These are phyloP conservation scores for Aureobasidium leucospermi DNA, from an alignment of 2,329 filamentous ascomycete genomes.

Conservation along the genomic window DNA sequence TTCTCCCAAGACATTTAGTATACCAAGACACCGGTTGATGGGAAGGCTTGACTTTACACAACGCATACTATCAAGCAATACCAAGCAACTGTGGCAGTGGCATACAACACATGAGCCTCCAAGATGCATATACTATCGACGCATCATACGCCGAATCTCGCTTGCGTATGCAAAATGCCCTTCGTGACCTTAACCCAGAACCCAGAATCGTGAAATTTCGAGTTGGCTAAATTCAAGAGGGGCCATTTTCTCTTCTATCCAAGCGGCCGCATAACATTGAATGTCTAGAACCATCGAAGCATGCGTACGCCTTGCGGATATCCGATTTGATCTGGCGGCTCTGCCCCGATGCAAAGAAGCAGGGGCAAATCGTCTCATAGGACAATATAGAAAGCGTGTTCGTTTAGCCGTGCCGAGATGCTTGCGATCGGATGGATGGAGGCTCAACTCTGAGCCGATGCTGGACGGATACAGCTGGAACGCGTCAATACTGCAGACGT, in stretches of 20 bases:
- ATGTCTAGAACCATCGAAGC: not conserved
- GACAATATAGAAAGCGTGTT: not conserved
- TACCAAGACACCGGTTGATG: not conserved
- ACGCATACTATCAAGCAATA: not conserved
- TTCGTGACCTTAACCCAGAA: not conserved
- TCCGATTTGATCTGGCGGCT: not conserved
- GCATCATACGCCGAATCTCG: no score
- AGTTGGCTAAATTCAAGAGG: conserved; percentile 9
- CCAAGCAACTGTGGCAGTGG: not conserved
- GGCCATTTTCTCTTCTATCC: not conserved
- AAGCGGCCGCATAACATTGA: not conserved
- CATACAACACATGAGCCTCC: not conserved
- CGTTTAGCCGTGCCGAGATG: conserved; percentile 2
- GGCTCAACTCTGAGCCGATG: not conserved
- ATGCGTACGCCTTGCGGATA: not conserved
- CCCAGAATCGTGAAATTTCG: not conserved
- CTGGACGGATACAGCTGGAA: not conserved
- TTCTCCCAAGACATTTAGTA: not conserved
- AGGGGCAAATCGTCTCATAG: not conserved
- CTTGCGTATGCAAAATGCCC: not conserved
- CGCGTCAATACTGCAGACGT: not conserved
- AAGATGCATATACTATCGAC: not conserved
- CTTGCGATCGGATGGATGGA: not conserved
- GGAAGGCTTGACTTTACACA: not conserved
- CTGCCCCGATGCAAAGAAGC: not conserved